Base-by-base conservation (phyloP, 1,284 basidiomycete genomes). In the Agaricales sp. region DNA sequence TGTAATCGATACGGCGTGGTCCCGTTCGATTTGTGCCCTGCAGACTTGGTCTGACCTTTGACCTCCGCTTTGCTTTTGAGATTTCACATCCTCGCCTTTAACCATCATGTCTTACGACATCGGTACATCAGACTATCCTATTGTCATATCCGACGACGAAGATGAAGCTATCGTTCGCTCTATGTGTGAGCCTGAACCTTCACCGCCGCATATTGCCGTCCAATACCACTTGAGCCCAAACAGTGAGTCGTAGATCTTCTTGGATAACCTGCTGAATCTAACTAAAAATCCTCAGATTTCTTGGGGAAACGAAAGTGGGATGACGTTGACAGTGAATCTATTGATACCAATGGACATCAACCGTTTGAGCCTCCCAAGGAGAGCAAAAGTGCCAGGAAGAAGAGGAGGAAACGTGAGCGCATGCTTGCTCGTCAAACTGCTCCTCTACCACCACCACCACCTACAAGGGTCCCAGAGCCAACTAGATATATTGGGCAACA, bases 81-180 rank as follows among this genome's bases (percentile, higher is more conserved):
- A n/a, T 41, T 20, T 41, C 26, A 14, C 39, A 4, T 41, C n/a
- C 6, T 41, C 16, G 8, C 13, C 39, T n/a, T 8, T 16, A 41
- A 18, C 39, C 8, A 18, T 16, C n/a, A 41, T 41, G 39, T 6
- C 18, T 4, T 8, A 41, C 39, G 16, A 41, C 19, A 20, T 41
- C 4, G 39, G 39, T 4, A 41, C 39, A 6, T 41, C 39, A 43
- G 58, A 45, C 37, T 67, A 68, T 38, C 70, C 70, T 4, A 72
- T 72, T 39, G 57, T 67, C 37, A 63, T 72, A 6, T 69, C 68
- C 0, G 68, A 70, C 55, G 69, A 70, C 46, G 69, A 71, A 49
- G 67, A 67, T 30, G 66, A 65, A 13, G 59, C 60, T 20, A 39
- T 48, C 18, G 35, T 54, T 24, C 49, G 48, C 51, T 41, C 16